These are phyloP conservation scores for Saccharomycopsis sp. DNA, from an alignment of 805 yeast genomes.

Conservation along the genomic window DNA sequence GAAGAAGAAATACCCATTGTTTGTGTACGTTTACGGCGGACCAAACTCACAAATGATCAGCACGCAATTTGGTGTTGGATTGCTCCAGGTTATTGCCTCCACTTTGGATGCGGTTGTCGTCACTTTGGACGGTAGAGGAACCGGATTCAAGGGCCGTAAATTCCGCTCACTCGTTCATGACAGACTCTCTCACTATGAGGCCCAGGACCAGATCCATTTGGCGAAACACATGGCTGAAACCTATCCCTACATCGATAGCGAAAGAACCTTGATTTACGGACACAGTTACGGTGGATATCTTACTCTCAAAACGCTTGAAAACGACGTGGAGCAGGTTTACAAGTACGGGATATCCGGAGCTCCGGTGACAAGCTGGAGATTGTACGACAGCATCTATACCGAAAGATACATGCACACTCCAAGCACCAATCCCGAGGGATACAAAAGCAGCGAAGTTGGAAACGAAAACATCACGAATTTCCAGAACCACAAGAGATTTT, in stretches of 20 bases:
- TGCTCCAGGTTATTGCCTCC: constrained; percentile 72
- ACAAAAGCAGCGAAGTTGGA: constrained; percentile 40
- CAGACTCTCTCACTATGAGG: constrained; percentile 74
- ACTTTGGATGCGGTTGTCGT: constrained; percentile 79
- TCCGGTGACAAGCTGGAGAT: constrained; percentile 74
- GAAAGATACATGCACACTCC: constrained; percentile 69
- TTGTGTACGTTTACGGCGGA: constrained; percentile 91
- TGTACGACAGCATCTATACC: constrained; percentile 73
- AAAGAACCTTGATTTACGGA: constrained; percentile 70
- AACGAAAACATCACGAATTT: constrained; percentile 32
- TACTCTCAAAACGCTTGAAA: constrained; percentile 66
- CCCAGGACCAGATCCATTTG: constrained; percentile 79
- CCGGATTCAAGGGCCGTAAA: constrained; percentile 77
- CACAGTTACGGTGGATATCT: constrained; percentile 86
- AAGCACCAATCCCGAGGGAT: constrained; percentile 41
- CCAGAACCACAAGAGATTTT: constrained; percentile 44
- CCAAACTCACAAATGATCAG: constrained; percentile 86
- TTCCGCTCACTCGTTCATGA: constrained; percentile 80
- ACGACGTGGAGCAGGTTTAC: constrained; percentile 54
- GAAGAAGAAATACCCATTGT: constrained; percentile 53
- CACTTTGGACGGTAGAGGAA: constrained; percentile 95
- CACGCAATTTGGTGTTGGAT: constrained; percentile 52
- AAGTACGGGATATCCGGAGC: constrained; percentile 79
- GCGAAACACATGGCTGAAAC: constrained; percentile 61
- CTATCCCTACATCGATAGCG: constrained; percentile 40